Conservation (phyloP, 2,329 filamentous ascomycete genomes). For the Colletotrichum tabaci region DNA sequence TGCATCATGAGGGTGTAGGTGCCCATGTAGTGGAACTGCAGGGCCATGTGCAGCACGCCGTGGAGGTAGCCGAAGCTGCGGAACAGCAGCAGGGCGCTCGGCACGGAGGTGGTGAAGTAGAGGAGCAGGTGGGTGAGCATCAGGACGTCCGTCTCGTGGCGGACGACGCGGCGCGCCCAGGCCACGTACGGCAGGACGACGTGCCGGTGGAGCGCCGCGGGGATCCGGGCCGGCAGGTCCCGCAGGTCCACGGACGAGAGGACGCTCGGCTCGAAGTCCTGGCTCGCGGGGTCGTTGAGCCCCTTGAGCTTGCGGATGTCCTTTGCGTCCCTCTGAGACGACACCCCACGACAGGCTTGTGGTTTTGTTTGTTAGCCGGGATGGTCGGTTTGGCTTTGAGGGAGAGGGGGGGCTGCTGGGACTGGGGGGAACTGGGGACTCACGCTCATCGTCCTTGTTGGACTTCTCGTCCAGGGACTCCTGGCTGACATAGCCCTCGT, state of each 20-base stretch:
- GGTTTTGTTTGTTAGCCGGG: background rate
- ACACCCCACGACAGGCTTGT: constrained; percentile 16
- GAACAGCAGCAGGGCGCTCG: constrained; percentile 77
- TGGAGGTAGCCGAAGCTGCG: constrained; percentile 77
- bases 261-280: constrained; percentile 63
- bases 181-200: constrained; percentile 69
- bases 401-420: too few species aligned
- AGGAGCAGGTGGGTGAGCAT: constrained; percentile 84
- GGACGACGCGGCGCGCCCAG: constrained; percentile 70
- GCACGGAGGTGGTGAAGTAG: constrained; percentile 79
- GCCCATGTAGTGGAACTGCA: constrained; percentile 79
- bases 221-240: constrained; percentile 51
- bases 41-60: constrained; percentile 74
- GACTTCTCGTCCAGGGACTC: constrained; percentile 19
- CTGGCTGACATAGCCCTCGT: constrained; percentile 20
- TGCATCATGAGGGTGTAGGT: constrained; percentile 87
- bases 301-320: constrained; percentile 55
- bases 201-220: constrained; percentile 41
- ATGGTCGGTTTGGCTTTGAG: background rate
- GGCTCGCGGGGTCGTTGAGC: constrained; percentile 57
- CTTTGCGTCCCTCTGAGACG: constrained; percentile 16
- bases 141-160: constrained; percentile 80
- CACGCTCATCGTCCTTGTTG: constrained; percentile 11
- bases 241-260: constrained; percentile 59
- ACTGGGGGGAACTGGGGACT: background rate